Conservation (phyloP, 2,329 filamentous ascomycete genomes). For the Sporothrix globosa region DNA sequence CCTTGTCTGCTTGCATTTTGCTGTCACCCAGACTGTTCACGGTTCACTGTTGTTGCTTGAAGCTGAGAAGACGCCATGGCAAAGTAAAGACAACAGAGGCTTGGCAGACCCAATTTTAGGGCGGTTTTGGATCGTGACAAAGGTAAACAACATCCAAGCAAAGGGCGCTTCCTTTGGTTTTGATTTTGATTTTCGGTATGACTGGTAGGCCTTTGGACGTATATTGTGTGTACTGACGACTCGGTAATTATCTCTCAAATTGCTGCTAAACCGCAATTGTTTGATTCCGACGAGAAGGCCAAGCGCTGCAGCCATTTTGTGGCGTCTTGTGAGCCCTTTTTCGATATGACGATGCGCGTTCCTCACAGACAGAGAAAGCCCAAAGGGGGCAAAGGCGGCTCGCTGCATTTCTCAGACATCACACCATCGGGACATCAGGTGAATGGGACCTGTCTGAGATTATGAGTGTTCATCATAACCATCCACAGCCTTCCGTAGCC, state of each 20-base stretch:
- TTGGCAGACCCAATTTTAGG: conserved; percentile 7
- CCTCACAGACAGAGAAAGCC: background rate
- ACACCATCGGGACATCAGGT: background rate
- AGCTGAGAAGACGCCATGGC: background rate
- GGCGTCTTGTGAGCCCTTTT: too few species aligned
- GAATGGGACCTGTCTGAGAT: background rate
- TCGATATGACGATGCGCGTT: conserved; percentile 20
- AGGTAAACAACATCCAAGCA: background rate
- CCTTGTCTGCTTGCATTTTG: background rate
- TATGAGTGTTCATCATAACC: background rate
- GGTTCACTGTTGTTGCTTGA: background rate
- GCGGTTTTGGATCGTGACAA: background rate
- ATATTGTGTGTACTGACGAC: too few species aligned
- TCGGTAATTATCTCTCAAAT: too few species aligned
- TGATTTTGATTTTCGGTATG: too few species aligned
- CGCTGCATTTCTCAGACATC: conserved; percentile 11
- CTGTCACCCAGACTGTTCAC: background rate
- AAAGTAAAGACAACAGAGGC: conserved; percentile 8
- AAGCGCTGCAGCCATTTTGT: background rate
- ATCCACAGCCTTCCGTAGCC: background rate
- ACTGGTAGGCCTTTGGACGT: too few species aligned
- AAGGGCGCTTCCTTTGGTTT: background rate
- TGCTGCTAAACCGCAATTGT: background rate
- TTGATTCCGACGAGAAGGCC: background rate
- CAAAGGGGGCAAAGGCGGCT: background rate